Evolutionary conservation across 164 flowering plant genomes (phyloP).

Genomic region (Magnolia kwangsiensis): DNA sequence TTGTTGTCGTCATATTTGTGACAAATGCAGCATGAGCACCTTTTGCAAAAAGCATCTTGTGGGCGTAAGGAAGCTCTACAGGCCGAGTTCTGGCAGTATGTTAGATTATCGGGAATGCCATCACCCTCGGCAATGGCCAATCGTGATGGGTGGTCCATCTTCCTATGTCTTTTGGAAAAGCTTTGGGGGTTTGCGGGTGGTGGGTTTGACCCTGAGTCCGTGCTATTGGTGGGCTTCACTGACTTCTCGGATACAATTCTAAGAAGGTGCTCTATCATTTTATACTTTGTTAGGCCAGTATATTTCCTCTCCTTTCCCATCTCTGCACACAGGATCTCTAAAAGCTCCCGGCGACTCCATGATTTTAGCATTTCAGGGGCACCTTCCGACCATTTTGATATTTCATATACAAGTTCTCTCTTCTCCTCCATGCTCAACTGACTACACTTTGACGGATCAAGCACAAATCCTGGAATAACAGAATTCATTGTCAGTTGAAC

Average conservation of each 20-base stretch:
- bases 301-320: slow-evolving; percentile 95
- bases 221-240: slow-evolving; percentile 20
- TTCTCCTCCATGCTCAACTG: slow-evolving; percentile 73
- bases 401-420: slow-evolving; percentile 71
- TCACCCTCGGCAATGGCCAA: slow-evolving; percentile 26
- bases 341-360: slow-evolving; percentile 87
- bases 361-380: slow-evolving; percentile 69
- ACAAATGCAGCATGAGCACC: slow-evolving; percentile 97
- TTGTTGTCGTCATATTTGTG: slow-evolving; percentile 83
- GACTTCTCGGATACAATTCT: slow-evolving; percentile 56
- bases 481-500: background rate
- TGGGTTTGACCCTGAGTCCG: slow-evolving; percentile 29
- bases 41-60: slow-evolving; percentile 75
- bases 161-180: slow-evolving; percentile 66
- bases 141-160: slow-evolving; percentile 55
- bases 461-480: slow-evolving; percentile 38
- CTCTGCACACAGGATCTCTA: slow-evolving; percentile 81
- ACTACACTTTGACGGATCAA: slow-evolving; percentile 66
- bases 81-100: slow-evolving; percentile 71
- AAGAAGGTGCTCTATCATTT: slow-evolving; percentile 78
- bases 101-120: slow-evolving; percentile 21
- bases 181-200: slow-evolving; percentile 31
- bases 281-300: slow-evolving; percentile 76
- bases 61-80: slow-evolving; percentile 62
- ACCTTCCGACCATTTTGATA: slow-evolving; percentile 60